phyloP scores from a whole-genome alignment of 257 asterid genomes.

The Ilex asprella region DNA sequence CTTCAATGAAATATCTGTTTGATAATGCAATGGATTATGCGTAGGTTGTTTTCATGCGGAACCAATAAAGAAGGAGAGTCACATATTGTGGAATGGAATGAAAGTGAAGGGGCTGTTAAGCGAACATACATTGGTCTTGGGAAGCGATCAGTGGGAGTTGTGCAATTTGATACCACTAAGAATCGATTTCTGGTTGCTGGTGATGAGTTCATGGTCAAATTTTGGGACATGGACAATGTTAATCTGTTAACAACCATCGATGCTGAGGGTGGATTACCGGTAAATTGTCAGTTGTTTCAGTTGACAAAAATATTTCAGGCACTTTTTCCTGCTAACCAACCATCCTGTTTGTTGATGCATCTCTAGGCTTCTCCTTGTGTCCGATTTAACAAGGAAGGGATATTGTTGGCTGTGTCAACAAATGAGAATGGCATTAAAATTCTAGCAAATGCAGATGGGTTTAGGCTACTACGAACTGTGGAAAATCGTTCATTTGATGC shows the following conservation, averaged over 20 bases:
- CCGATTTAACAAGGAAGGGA: slow-evolving; percentile 59
- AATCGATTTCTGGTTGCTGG: slow-evolving; percentile 66
- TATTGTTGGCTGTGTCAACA: slow-evolving; percentile 59
- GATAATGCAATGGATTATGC: neutral
- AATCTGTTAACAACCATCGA: slow-evolving; percentile 34
- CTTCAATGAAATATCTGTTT: neutral
- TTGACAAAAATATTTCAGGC: no score
- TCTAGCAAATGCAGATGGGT: slow-evolving; percentile 51
- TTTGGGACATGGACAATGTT: slow-evolving; percentile 65
- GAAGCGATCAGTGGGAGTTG: slow-evolving; percentile 43
- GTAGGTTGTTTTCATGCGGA: slow-evolving; percentile 68
- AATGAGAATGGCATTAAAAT: slow-evolving; percentile 54
- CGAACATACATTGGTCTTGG: slow-evolving; percentile 53
- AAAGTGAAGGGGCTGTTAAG: slow-evolving; percentile 51
- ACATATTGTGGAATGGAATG: slow-evolving; percentile 63
- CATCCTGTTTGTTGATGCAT: slow-evolving; percentile 4
- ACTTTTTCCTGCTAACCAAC: no score
- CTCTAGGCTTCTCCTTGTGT: slow-evolving; percentile 63
- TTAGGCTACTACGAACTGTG: slow-evolving; percentile 25
- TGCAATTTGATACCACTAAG: slow-evolving; percentile 58
- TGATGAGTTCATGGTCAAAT: slow-evolving; percentile 53
- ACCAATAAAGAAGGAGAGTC: slow-evolving; percentile 58
- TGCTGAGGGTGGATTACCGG: slow-evolving; percentile 67
- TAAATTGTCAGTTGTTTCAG: slow-evolving; percentile 7
- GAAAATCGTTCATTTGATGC: slow-evolving; percentile 26